Percentiles rank a stretch among this genome's conserved stretches.
Conservation (phyloP, 371 early-diverging fungal species). For the Gilbertella persicaria region DNA sequence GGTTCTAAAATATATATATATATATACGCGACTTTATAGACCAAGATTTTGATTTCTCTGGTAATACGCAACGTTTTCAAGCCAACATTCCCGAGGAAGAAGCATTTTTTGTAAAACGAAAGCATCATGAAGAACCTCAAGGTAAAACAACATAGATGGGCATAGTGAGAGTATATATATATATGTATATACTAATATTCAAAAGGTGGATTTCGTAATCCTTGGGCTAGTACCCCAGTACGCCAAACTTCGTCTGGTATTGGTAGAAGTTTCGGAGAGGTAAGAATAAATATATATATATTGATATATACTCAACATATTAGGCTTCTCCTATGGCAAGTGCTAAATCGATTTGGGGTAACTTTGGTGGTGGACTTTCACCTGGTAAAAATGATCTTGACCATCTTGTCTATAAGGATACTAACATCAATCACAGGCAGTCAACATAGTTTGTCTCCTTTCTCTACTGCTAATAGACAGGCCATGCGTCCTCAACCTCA, state of each 20-base stretch:
- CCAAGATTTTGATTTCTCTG: constrained; percentile 76
- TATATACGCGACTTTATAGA: constrained; percentile 21
- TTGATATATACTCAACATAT: background rate
- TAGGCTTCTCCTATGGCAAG: constrained; percentile 30
- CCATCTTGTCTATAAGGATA: constrained; percentile 1
- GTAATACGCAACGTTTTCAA: constrained; percentile 58
- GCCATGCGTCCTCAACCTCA: constrained; percentile 24
- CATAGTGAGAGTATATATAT: background rate
- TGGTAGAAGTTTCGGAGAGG: constrained; percentile 29
- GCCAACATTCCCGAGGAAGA: constrained; percentile 53
- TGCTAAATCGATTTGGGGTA: constrained; percentile 47
- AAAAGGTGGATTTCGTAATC: constrained; percentile 16
- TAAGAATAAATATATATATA: constrained; percentile 4
- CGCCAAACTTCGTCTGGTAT: constrained; percentile 12
- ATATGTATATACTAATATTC: background rate
- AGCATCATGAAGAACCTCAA: constrained; percentile 16
- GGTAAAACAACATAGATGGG: constrained; percentile 8
- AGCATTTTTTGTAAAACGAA: constrained; percentile 52
- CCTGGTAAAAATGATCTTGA: constrained; percentile 18
- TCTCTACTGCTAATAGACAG: constrained; percentile 22
- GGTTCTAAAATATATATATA: background rate
- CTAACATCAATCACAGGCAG: constrained; percentile 18
- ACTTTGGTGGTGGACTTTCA: constrained; percentile 36
- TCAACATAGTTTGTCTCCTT: constrained; percentile 22
- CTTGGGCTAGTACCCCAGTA: constrained; percentile 19